These are phyloP conservation scores for Fragaria iinumae DNA, from an alignment of 306 rosid genomes.

Conservation along the genomic window DNA sequence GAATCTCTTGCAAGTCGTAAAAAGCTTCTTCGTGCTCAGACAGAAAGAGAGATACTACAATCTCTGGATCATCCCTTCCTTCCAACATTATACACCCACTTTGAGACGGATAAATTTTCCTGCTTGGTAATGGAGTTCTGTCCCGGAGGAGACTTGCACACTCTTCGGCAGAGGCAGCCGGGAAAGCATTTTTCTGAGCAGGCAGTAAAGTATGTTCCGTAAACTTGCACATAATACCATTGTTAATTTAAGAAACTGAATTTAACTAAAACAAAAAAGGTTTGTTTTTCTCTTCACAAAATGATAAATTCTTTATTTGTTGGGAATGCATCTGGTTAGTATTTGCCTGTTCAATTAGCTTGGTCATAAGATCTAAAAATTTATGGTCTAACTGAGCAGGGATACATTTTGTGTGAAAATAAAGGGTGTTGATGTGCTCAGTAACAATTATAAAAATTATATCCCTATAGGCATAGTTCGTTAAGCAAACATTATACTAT, in stretches of 20 bases:
- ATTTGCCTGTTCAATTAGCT: background rate
- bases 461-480: background rate
- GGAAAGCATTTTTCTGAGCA: conserved; percentile 99
- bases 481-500: background rate
- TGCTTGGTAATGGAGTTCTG: conserved; percentile 99
- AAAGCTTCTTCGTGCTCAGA: conserved; percentile 96
- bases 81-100: conserved; percentile 91
- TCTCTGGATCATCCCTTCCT: conserved; percentile 97
- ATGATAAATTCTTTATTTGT: too few species aligned
- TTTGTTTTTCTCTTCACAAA: background rate
- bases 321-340: background rate
- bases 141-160: conserved; percentile 98
- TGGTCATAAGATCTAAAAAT: background rate
- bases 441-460: background rate
- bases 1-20: conserved; percentile 89
- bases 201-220: conserved; percentile 89
- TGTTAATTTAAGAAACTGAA: background rate
- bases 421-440: background rate
- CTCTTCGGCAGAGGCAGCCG: conserved; percentile 93
- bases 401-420: background rate
- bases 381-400: background rate
- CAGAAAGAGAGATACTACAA: conserved; percentile 92
- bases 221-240: conserved; percentile 18
- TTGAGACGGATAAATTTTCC: conserved; percentile 95
- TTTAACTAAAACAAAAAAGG: background rate